Evolutionary conservation across 208 protist species (phyloP), one percentile per base, ranked within the genome.

Genomic region (Phytomonas sp.): DNA sequence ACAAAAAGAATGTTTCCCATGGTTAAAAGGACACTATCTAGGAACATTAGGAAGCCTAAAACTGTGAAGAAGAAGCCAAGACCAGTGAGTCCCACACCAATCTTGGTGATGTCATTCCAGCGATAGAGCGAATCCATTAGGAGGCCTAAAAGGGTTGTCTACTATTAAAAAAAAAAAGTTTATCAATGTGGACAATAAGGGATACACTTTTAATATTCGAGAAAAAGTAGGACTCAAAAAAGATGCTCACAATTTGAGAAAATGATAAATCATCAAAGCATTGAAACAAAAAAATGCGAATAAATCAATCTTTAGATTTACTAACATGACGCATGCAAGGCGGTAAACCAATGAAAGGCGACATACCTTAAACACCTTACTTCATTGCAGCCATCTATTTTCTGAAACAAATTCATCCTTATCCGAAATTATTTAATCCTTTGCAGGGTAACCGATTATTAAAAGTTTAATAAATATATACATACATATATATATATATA

Each of bases 1-100:
- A 97, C 78, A 70, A 97, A 97, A 17, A 97, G 80, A 26, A 97
- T 70, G 71, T 97, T 97, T 30, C 92, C 92, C 87, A 97, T 94
- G 32, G 92, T 97, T 29, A 97, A 72, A 26, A 97, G 73, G 23
- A 82, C 86, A 67, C 83, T 89, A 66, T 97, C 92, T 20, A 95
- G 77, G 5, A 97, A 53, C 81, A 95, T 82, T 13, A 95, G 68
- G 8, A 95, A 66, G 15, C 92, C 92, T 46, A 97, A 71, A 31
- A 85, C 73, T 5, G 75, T 87, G 68, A 97, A 95, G 66, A 95
- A 87, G 29, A 88, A 77, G 6, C 92, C 92, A 11, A 97, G 78
- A 7, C 80, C 87, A 0, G 92, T 95, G 29, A 95, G 78, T 4
- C 79, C 84, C 26, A 97, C 88, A 6, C 92, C 92, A 66, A 97